Evolutionary conservation across 768 basidiomycete species (phyloP).

Genomic region (Fibroporia radiculosa): DNA sequence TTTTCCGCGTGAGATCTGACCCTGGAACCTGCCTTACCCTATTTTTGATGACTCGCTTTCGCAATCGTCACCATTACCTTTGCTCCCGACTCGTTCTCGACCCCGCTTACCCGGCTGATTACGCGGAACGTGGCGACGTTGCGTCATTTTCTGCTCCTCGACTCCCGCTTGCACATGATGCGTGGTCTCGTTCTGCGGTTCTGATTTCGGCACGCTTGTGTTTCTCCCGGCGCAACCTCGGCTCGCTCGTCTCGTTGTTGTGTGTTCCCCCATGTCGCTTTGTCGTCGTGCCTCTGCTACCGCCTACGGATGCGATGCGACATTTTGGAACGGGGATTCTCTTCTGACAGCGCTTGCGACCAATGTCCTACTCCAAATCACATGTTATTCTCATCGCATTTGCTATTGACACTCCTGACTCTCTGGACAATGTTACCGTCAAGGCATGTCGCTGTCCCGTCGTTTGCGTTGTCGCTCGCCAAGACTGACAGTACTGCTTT

Average conservation of each 20-base stretch:
- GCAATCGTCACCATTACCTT: too few species aligned
- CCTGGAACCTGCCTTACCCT: too few species aligned
- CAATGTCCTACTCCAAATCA: slow-evolving; percentile 96
- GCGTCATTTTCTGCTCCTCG: too few species aligned
- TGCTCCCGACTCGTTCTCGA: background rate
- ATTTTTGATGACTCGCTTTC: too few species aligned
- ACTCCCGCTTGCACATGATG: too few species aligned
- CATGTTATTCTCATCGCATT: slow-evolving; percentile 99
- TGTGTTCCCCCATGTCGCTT: background rate
- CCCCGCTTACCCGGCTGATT: background rate
- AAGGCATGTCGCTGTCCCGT: slow-evolving; percentile 53
- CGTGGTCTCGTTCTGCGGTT: too few species aligned
- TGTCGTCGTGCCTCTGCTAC: background rate
- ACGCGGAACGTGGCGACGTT: too few species aligned
- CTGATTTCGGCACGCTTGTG: too few species aligned
- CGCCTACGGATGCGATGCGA: background rate
- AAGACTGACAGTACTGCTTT: background rate
- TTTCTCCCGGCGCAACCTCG: background rate
- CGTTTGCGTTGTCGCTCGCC: background rate
- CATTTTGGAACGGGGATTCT: background rate
- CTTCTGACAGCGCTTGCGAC: slow-evolving; percentile 71
- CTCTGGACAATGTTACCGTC: slow-evolving; percentile 88
- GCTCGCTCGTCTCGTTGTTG: background rate
- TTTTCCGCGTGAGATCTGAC: too few species aligned
- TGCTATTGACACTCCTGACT: slow-evolving; percentile 93